These are phyloP conservation scores for Tetraselmis striata DNA, from an alignment of 139 green algal genomes.

Conservation along the genomic window DNA sequence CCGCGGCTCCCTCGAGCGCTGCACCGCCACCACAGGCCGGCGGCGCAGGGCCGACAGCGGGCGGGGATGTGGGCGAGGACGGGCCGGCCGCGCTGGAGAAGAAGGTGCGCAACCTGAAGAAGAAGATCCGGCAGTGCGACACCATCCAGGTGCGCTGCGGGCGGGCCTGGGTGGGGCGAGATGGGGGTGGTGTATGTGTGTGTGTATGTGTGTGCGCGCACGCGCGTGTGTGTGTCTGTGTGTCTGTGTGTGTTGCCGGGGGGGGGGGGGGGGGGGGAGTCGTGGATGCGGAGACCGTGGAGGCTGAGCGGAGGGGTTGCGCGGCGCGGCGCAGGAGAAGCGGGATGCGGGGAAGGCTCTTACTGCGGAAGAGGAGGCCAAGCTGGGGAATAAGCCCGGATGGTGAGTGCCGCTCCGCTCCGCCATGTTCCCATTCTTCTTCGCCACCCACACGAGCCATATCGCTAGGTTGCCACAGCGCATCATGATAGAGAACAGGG, in stretches of 20 bases:
- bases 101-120: conserved; percentile 48
- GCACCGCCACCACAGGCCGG: too few relatives aligned
- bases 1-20: too few relatives aligned
- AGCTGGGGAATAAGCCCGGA: conserved; percentile 24
- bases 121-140: conserved; percentile 54
- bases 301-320: background rate
- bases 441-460: too few relatives aligned
- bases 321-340: conserved; percentile 19
- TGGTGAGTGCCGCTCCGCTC: conserved; percentile 21
- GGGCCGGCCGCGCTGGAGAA: conserved; percentile 36
- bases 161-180: background rate
- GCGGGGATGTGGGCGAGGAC: too few relatives aligned
- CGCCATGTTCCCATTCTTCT: background rate
- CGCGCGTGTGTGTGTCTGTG: background rate
- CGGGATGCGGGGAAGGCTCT: conserved; percentile 24
- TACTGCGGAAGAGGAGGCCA: conserved; percentile 37
- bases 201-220: background rate
- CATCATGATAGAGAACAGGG: background rate
- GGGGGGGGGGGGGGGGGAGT: too few relatives aligned
- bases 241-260: background rate
- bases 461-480: too few relatives aligned
- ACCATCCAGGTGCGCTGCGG: background rate
- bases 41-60: too few relatives aligned
- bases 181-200: background rate
- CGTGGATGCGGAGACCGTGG: background rate